Conservation (phyloP, 2,329 filamentous ascomycete species). For the Stagonosporopsis vannaccii region DNA sequence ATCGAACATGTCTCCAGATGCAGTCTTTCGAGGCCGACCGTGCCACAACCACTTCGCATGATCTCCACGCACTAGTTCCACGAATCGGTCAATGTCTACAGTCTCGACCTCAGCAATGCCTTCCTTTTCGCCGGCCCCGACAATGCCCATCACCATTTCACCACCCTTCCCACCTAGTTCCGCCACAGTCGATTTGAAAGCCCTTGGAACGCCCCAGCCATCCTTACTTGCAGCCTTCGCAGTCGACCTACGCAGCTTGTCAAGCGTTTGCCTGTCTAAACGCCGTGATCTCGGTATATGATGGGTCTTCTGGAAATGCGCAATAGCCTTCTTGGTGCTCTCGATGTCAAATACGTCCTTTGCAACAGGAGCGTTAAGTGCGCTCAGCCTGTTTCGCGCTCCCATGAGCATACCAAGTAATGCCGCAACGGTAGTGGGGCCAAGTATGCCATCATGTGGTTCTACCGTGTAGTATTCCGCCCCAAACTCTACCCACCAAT, state of each 20-base stretch:
- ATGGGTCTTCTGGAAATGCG: conserved; percentile 87
- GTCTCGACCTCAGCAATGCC: conserved; percentile 94
- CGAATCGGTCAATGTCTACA: conserved; percentile 83
- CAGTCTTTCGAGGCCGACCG: conserved; percentile 78
- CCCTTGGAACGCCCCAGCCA: conserved; percentile 89
- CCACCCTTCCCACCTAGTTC: conserved; percentile 93
- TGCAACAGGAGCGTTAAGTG: conserved; percentile 79
- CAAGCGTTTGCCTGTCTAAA: conserved; percentile 82
- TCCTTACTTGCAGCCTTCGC: conserved; percentile 90
- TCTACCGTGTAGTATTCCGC: conserved; percentile 92
- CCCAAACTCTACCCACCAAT: conserved; percentile 97
- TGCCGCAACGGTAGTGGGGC: conserved; percentile 88
- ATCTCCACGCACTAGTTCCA: conserved; percentile 79
- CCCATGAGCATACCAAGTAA: conserved; percentile 88
- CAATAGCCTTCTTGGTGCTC: conserved; percentile 81
- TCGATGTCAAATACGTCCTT: conserved; percentile 93
- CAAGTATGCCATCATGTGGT: conserved; percentile 89
- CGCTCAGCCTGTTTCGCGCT: conserved; percentile 86
- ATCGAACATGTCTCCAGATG: conserved; percentile 49
- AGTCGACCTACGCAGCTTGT: conserved; percentile 80
- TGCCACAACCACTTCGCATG: conserved; percentile 94
- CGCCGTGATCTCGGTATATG: conserved; percentile 80
- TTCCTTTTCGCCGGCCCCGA: conserved; percentile 80
- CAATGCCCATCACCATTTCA: conserved; percentile 95
- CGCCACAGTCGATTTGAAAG: conserved; percentile 93